Base-by-base conservation (phyloP, 306 rosid species). In the Medicago arabica region DNA sequence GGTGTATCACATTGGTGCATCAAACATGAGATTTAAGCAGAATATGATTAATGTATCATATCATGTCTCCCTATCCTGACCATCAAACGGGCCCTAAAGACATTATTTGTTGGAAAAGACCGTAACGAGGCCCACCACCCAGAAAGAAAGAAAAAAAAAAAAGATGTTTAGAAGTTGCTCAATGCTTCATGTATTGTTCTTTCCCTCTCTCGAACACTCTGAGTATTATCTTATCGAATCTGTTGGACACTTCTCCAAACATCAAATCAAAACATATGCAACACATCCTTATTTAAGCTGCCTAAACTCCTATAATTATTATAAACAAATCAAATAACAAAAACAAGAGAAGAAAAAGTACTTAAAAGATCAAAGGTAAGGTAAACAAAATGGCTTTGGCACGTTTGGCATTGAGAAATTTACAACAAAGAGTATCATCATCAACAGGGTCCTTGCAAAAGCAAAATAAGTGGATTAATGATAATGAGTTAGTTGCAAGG, bases 351-450 rank as follows among this genome's bases (percentile, higher is more conserved):
- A 2, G 54, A 51, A 53, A 31, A 17, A 39, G 12, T 4, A 39
- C 40, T 59, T 46, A 12, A 63, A 63, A 54, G 36, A 21, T 44
- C 14, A 72, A n/a, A n/a, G n/a, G n/a, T n/a, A n/a, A 69, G 16
- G 6, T 60, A 1, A 6, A 12, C 9, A 43, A 66, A 40, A 93
- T 91, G 98, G 88, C 98, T 70, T 47, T 88, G 79, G 85, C 93
- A 47, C 92, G 97, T 75, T 88, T 88, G 71, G 89, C 89, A 59
- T 51, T 83, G 82, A 91, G 57, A 65, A 86, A 76, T 14, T 38
- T 93, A 74, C 84, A 88, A n/a, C 88, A 80, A 74, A 85, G 84
- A 79, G 70, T 70, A 51, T 23, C 2, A 23, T 19, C n/a, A 23
- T 19, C n/a, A 57, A 41, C 67, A 81, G 73, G 59, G 7, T 80